Percentiles rank a stretch among this genome's conserved stretches.
Evolutionary conservation across 2,329 filamentous ascomycete genomes (phyloP).

Genomic region (Microdochium paspali): DNA sequence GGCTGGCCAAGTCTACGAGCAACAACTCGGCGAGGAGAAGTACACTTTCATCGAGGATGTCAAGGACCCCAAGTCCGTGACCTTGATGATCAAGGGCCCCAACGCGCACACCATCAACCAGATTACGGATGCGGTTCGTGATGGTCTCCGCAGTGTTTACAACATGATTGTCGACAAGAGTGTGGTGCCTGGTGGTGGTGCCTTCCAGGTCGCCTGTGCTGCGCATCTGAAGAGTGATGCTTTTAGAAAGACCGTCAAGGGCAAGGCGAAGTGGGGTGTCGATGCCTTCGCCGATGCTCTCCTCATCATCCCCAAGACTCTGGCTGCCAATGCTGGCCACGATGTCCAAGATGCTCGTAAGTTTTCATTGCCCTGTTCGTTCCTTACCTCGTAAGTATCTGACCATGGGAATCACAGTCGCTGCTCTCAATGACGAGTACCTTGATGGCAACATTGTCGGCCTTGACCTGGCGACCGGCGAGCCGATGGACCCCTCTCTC

Average conservation of each 20-base stretch:
- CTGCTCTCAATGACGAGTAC: constrained; percentile 76
- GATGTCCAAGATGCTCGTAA: constrained; percentile 92
- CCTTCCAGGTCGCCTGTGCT: constrained; percentile 92
- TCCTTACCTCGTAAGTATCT: not conserved
- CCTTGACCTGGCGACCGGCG: constrained; percentile 75
- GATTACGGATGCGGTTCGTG: constrained; percentile 91
- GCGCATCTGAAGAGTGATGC: constrained; percentile 77
- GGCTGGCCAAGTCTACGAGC: constrained; percentile 95
- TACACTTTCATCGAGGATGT: constrained; percentile 98
- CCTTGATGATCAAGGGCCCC: constrained; percentile 93
- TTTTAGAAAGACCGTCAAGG: constrained; percentile 87
- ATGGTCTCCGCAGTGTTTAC: constrained; percentile 92
- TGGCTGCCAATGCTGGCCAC: constrained; percentile 91
- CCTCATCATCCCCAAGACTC: constrained; percentile 91
- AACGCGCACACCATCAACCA: constrained; percentile 95
- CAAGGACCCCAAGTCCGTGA: constrained; percentile 97
- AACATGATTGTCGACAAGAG: constrained; percentile 99
- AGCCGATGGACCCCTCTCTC: constrained; percentile 90
- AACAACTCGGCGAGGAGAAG: constrained; percentile 96
- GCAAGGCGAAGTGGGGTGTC: constrained; percentile 95
- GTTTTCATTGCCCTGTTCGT: constrained; percentile 23
- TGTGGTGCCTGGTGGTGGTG: constrained; percentile 87
- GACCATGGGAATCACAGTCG: constrained; percentile 46
- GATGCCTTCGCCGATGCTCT: constrained; percentile 91
- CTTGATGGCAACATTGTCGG: constrained; percentile 78